Evolutionary conservation across 352 stramenopile genomes (phyloP).

Genomic region (Halophytophthora polymorphica): DNA sequence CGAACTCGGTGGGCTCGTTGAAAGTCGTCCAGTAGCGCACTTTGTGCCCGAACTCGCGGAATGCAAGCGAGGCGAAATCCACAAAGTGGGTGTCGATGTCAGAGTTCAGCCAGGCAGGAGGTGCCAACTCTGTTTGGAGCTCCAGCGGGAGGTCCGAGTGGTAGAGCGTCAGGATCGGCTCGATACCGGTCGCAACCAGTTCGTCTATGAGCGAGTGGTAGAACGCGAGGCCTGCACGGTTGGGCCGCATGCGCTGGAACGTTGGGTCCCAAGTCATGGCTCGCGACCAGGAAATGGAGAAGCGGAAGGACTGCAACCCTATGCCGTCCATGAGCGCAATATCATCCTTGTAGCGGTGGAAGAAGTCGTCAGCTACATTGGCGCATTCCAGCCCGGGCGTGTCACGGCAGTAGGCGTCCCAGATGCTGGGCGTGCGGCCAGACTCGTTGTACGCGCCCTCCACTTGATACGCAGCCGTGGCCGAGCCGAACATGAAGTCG

Average conservation of each 20-base stretch:
- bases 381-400: constrained; percentile 62
- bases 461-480: constrained; percentile 84
- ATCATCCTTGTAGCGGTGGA: constrained; percentile 85
- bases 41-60: constrained; percentile 86
- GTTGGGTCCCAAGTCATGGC: constrained; percentile 72
- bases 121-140: constrained; percentile 57
- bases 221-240: constrained; percentile 80
- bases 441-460: constrained; percentile 77
- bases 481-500: constrained; percentile 66
- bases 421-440: constrained; percentile 77
- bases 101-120: constrained; percentile 42
- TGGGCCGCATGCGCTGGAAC: constrained; percentile 39
- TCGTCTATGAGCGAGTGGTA: constrained; percentile 88
- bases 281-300: constrained; percentile 89
- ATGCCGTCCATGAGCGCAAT: constrained; percentile 88
- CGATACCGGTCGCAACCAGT: constrained; percentile 63
- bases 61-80: constrained; percentile 81
- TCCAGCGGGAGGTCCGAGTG: constrained; percentile 91
- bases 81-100: constrained; percentile 51
- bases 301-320: constrained; percentile 89
- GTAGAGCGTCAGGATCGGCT: constrained; percentile 87
- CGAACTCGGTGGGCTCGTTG: constrained; percentile 88
- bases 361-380: constrained; percentile 89
- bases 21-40: constrained; percentile 93
- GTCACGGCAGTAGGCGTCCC: constrained; percentile 80